Conservation (phyloP, 768 basidiomycete genomes). For the Clavaria fumosa region DNA sequence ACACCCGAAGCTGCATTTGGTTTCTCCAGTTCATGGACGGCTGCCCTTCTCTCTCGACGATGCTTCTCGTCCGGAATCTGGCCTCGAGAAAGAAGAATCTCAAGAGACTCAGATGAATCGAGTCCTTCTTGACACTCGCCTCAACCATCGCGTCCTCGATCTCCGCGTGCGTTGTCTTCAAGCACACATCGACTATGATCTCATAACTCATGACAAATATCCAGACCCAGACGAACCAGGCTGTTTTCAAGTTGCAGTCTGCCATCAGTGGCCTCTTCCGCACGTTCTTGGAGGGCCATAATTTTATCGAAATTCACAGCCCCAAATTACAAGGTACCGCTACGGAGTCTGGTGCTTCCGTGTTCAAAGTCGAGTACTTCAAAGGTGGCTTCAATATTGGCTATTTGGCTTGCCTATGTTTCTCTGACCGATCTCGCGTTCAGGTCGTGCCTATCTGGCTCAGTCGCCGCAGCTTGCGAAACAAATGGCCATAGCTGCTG, state of each 20-base stretch:
- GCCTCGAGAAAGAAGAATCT: constrained; percentile 43
- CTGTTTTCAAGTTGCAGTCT: constrained; percentile 83
- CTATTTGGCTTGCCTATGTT: neutral
- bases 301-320: constrained; percentile 92
- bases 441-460: constrained; percentile 83
- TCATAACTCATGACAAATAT: neutral
- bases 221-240: constrained; percentile 90
- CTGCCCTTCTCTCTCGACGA: constrained; percentile 91
- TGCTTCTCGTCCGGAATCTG: constrained; percentile 68
- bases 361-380: constrained; percentile 97
- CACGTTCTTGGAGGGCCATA: constrained; percentile 51
- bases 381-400: constrained; percentile 54
- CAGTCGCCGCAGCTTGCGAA: constrained; percentile 97
- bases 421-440: constrained; percentile 1
- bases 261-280: constrained; percentile 85
- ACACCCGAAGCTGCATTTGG: constrained; percentile 49
- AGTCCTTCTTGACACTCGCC: constrained; percentile 83
- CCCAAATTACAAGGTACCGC: constrained; percentile 96
- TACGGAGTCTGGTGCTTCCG: constrained; percentile 91
- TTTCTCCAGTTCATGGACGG: constrained; percentile 63
- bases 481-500: constrained; percentile 98
- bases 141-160: constrained; percentile 89
- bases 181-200: neutral
- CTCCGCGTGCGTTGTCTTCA: constrained; percentile 53
- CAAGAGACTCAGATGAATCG: constrained; percentile 52